Base-by-base conservation (phyloP, 1,284 basidiomycete species). In the Blastosporella zonata region DNA sequence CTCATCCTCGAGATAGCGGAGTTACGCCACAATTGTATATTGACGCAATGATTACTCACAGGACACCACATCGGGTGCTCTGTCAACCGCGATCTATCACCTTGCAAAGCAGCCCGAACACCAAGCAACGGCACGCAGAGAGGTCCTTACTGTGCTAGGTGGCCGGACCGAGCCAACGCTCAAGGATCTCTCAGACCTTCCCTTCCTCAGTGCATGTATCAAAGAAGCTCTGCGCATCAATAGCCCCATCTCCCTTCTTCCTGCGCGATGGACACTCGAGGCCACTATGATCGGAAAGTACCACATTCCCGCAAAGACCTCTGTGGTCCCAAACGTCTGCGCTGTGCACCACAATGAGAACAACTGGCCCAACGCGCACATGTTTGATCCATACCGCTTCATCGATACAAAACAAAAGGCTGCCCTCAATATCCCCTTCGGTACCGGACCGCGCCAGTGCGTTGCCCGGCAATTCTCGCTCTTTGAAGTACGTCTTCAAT, bases 221-320 rank as follows among this genome's bases (percentile, higher is more conserved):
- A 58, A 58, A 45, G 59, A 59, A 54, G 58, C 59, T 3, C 29
- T 61, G 9, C 56, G 59, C 9, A 59, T 61, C 25, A 61, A 61
- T 29, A 56, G 53, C 36, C 59, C 59, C 18, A 61, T 61, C 43
- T 61, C 59, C 23, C 54, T 59, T 28, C 52, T 60, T 22, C 59
- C 59, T 8, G 59, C 60, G 8, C 52, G 60, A 31, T 56, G 49
- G 53, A 58, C 57, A 3, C 40, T 44, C 25, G 51, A 59, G 36
- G 34, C 52, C 20, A 50, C 55, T 9, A 53, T 29, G 9, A 52
- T 62, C 18, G 60, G 59, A n/a, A 54, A 59, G 34, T 59, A 62
- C 28, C 35, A 42, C 15, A 57, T 62, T 25, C 55, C 59, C 1
- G 47, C 53, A 6, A 20, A 48, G 10, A 52, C 50, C 13, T 57